Evolutionary conservation across 2,329 filamentous ascomycete genomes (phyloP).

Genomic region (Talaromyces sp.): DNA sequence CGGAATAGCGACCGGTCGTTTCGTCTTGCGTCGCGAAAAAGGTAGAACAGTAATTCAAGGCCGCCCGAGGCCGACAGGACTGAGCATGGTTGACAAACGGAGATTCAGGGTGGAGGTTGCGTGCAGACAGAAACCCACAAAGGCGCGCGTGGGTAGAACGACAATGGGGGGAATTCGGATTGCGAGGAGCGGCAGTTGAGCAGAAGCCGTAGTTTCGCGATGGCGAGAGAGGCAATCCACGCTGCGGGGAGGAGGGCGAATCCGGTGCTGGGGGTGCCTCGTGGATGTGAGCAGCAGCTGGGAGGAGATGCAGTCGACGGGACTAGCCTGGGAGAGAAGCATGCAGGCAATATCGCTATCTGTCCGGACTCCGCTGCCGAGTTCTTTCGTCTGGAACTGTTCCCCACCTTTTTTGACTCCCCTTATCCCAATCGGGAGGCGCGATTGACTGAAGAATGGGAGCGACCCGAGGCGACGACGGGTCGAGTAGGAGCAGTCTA

Average conservation of each 20-base stretch:
- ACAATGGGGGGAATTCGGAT: background rate
- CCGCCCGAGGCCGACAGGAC: constrained; percentile 2
- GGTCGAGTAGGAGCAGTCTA: background rate
- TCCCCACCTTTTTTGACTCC: background rate
- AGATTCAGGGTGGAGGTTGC: background rate
- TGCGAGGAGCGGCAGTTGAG: background rate
- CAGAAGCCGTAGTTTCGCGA: background rate
- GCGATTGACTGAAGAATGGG: background rate
- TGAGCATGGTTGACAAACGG: constrained; percentile 4
- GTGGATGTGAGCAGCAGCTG: constrained; percentile 2
- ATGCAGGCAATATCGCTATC: background rate
- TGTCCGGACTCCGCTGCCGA: background rate
- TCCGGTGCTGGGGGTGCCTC: constrained; percentile 6
- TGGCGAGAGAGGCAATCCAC: background rate
- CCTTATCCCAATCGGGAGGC: background rate
- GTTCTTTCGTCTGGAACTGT: background rate
- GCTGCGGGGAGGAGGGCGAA: constrained; percentile 7
- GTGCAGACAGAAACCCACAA: background rate
- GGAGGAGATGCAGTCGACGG: background rate
- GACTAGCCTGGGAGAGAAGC: background rate
- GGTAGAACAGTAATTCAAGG: constrained; percentile 5
- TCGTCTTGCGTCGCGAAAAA: constrained; percentile 4
- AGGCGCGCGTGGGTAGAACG: background rate
- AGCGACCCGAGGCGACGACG: background rate
- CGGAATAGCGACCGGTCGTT: background rate